These are phyloP conservation scores for Dioscorea zingiberensis DNA, from an alignment of 106 monocot genomes.

Conservation along the genomic window DNA sequence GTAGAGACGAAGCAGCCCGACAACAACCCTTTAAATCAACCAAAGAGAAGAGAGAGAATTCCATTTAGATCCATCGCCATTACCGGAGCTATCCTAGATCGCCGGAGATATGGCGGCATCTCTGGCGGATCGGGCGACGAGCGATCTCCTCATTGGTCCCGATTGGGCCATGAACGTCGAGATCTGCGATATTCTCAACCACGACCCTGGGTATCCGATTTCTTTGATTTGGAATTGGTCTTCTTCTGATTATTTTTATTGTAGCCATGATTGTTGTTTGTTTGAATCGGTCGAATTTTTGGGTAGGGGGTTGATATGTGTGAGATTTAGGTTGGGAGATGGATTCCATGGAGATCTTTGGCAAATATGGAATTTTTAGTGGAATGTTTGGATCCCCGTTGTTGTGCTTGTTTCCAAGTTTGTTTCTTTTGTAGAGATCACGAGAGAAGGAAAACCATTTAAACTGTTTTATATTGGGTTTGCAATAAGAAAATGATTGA, in stretches of 20 bases:
- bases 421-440: no score
- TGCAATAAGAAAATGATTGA: no score
- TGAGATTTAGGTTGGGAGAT: not conserved
- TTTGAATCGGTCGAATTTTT: not conserved
- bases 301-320: not conserved
- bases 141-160: constrained; percentile 30
- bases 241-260: not conserved
- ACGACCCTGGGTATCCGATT: constrained; percentile 23
- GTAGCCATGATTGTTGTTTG: not conserved
- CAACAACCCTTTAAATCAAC: no score
- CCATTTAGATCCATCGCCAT: no score
- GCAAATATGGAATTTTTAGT: not conserved
- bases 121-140: constrained; percentile 34
- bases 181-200: constrained; percentile 40
- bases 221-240: not conserved
- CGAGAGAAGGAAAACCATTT: no score
- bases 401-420: no score
- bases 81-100: no score
- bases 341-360: not conserved
- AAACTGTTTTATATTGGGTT: no score
- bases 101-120: constrained; percentile 8
- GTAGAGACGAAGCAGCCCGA: no score
- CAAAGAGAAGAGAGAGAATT: no score
- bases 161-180: constrained; percentile 45
- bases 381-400: not conserved